These are phyloP conservation scores for Halophytophthora polymorphica DNA, from an alignment of 352 stramenopile species.

Conservation along the genomic window DNA sequence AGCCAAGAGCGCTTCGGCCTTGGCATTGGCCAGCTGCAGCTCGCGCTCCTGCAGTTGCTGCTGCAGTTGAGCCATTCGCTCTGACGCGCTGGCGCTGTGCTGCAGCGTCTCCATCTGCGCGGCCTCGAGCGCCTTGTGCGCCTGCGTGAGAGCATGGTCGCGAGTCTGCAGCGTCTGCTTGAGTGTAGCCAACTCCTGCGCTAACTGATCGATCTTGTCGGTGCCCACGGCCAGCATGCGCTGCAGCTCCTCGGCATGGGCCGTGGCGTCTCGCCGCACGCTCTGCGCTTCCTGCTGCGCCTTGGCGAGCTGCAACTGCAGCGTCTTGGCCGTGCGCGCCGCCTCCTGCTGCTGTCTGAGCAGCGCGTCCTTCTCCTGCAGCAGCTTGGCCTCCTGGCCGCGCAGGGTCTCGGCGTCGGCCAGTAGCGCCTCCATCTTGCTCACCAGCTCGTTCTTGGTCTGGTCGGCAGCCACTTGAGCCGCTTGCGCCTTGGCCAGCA, in stretches of 20 bases:
- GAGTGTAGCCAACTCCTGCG: slow-evolving; percentile 34
- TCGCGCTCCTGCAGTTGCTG: slow-evolving; percentile 40
- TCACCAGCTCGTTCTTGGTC: slow-evolving; percentile 51
- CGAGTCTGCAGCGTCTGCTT: slow-evolving; percentile 36
- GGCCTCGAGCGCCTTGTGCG: slow-evolving; percentile 40
- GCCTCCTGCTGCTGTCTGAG: slow-evolving; percentile 32
- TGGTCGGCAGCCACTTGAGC: slow-evolving; percentile 32
- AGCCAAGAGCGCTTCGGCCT: slow-evolving; percentile 22
- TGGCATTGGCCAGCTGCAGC: slow-evolving; percentile 32
- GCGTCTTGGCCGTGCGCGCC: slow-evolving; percentile 27
- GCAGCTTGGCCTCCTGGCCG: slow-evolving; percentile 41
- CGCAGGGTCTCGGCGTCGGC: slow-evolving; percentile 45
- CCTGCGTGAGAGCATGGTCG: slow-evolving; percentile 36
- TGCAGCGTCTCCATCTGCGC: slow-evolving; percentile 47
- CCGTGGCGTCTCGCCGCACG: slow-evolving; percentile 48
- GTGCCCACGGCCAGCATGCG: slow-evolving; percentile 34
- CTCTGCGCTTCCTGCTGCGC: slow-evolving; percentile 46
- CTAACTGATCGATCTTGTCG: slow-evolving; percentile 41
- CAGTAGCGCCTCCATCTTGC: slow-evolving; percentile 63
- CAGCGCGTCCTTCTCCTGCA: slow-evolving; percentile 51
- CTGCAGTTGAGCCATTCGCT: slow-evolving; percentile 29
- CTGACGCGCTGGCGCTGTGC: slow-evolving; percentile 29
- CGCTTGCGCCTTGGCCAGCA: slow-evolving; percentile 7
- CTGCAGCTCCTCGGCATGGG: slow-evolving; percentile 39
- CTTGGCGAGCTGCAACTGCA: slow-evolving; percentile 48